Evolutionary conservation across 176 grass and related monocot genomes (phyloP), one percentile per base, ranked within the genome.

Genomic region (Juncus inflexus): DNA sequence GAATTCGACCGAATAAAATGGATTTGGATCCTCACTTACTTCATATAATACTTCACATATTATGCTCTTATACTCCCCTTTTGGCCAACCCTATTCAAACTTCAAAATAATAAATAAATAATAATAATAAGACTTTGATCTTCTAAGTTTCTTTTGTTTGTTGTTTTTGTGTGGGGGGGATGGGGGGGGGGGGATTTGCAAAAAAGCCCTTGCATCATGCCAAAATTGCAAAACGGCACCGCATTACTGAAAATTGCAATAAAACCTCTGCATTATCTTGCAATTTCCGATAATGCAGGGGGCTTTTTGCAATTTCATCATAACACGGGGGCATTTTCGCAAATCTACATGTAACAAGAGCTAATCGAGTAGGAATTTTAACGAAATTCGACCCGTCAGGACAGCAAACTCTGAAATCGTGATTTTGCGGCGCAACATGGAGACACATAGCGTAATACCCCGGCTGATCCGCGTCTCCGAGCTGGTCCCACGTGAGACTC

Each of bases 11-110:
- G 58, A 49, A 83, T 28, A 28, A 28, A 28, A 28, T 1, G 1
- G 19, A 28, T 28, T 28, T 28, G 19, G 19, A 28, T 28, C 79
- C 37, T 86, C 74, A 37, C 61, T 84, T 74, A 78, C 65, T 67
- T 89, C 79, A 53, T 83, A 83, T 13, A 96, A 53, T 76, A 64
- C 61, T 67, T 86, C 87, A 3, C 72, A 84, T 70, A 47, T 61
- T 71, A 87, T 79, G 54, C 66, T 79, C 66, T 76, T 96, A 60
- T 88, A 85, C 67, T 91, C 70, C 63, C 84, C 76, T 37, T 47
- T 79, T 54, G 82, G 86, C 79, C 81, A 91, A 79, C 86, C 79
- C 87, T 90, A 77, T 15, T 62, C 42, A 35, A 55, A 40, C 4
- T 28, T 28, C 19, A 28, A 28, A 28, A 28, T 28, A 28, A 28